These are phyloP conservation scores for Phytophthora aleatoria DNA, from an alignment of 352 stramenopile species.

Conservation along the genomic window DNA sequence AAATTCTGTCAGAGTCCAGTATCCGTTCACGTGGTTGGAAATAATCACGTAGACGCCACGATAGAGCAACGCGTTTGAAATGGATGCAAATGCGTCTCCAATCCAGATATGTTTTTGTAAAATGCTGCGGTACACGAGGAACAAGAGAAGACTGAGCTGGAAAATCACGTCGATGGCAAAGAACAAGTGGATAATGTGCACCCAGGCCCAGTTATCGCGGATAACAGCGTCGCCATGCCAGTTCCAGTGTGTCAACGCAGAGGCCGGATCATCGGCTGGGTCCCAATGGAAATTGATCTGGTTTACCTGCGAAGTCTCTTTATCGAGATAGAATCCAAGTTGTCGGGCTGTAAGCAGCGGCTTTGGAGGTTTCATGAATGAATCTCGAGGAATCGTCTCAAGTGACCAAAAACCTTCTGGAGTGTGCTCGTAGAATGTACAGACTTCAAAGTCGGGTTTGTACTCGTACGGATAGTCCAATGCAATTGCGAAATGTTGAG, in stretches of 20 bases:
- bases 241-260: slow-evolving; percentile 25
- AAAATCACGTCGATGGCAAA: slow-evolving; percentile 51
- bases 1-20: slow-evolving; percentile 53
- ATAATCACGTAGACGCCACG: slow-evolving; percentile 42
- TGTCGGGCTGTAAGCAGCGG: slow-evolving; percentile 39
- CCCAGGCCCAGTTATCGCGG: slow-evolving; percentile 57
- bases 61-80: slow-evolving; percentile 43
- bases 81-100: slow-evolving; percentile 50
- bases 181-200: slow-evolving; percentile 48
- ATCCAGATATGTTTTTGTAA: slow-evolving; percentile 46
- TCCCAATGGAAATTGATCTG: slow-evolving; percentile 38
- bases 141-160: slow-evolving; percentile 40
- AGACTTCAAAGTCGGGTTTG: slow-evolving; percentile 32
- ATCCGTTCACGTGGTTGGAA: slow-evolving; percentile 48
- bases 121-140: slow-evolving; percentile 46
- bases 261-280: slow-evolving; percentile 18
- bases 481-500: slow-evolving; percentile 31
- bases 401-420: slow-evolving; percentile 29
- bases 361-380: slow-evolving; percentile 28
- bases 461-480: slow-evolving; percentile 43
- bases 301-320: slow-evolving; percentile 50
- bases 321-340: slow-evolving; percentile 44
- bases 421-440: slow-evolving; percentile 21
- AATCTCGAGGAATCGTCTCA: slow-evolving; percentile 24
- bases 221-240: slow-evolving; percentile 41